Conservation (phyloP, 768 basidiomycete genomes). For the Tricholoma flavovirens region DNA sequence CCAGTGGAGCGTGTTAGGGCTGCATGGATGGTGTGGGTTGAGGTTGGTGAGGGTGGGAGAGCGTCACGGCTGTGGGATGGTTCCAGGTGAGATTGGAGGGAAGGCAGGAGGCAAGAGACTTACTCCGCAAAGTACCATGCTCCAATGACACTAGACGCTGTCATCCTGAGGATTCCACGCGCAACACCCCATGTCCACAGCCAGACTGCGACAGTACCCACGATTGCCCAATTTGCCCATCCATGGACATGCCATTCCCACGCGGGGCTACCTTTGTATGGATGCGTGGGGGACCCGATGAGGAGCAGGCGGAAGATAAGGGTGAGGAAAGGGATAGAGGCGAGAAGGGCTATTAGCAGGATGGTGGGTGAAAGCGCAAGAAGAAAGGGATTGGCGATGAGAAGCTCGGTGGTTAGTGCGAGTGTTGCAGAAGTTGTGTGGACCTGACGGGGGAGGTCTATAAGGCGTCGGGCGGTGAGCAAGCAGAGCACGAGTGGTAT, state of each 20-base stretch:
- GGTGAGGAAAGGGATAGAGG: conserved; percentile 74
- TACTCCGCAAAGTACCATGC: conserved; percentile 82
- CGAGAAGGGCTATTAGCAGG: conserved; percentile 59
- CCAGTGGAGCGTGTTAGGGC: conserved; percentile 75
- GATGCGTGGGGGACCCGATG: conserved; percentile 44
- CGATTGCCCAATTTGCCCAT: conserved; percentile 38
- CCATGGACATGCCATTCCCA: conserved; percentile 37
- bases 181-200: conserved; percentile 77
- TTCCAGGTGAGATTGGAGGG: neutral
- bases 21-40: conserved; percentile 71
- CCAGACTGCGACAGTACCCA: conserved; percentile 56
- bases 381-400: conserved; percentile 69
- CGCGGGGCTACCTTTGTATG: conserved; percentile 17
- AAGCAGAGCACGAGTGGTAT: conserved; percentile 66
- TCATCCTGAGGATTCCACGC: conserved; percentile 70
- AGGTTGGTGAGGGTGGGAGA: conserved; percentile 43
- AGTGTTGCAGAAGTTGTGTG: conserved; percentile 58
- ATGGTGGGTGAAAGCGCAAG: conserved; percentile 70
- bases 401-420: conserved; percentile 59
- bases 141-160: conserved; percentile 78
- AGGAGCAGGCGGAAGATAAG: conserved; percentile 74
- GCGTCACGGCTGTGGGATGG: conserved; percentile 22
- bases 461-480: conserved; percentile 64
- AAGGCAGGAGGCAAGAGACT: conserved; percentile 17
- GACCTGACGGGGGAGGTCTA: conserved; percentile 64